These are phyloP conservation scores for Fusarium verrucosum DNA, from an alignment of 2,329 filamentous ascomycete genomes.

Conservation along the genomic window DNA sequence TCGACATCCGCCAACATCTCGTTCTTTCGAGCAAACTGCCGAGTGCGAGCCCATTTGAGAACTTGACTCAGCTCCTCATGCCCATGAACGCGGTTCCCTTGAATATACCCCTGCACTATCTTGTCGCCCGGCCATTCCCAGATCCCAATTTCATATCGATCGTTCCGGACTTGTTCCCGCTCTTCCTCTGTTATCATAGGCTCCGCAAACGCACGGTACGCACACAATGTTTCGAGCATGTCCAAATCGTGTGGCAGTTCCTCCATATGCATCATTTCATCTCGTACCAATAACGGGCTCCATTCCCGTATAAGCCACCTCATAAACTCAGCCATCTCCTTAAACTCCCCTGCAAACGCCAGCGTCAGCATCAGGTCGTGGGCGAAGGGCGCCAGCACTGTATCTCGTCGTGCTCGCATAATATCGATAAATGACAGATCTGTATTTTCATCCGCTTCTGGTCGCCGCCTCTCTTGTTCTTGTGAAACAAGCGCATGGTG, in stretches of 20 bases:
- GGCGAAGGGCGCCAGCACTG: slow-evolving; percentile 50
- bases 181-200: slow-evolving; percentile 50
- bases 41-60: slow-evolving; percentile 35
- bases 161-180: slow-evolving; percentile 46
- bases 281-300: slow-evolving; percentile 46
- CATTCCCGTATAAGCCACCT: slow-evolving; percentile 67
- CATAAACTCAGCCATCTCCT: slow-evolving; percentile 65
- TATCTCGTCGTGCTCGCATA: slow-evolving; percentile 48
- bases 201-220: slow-evolving; percentile 60
- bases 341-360: slow-evolving; percentile 66
- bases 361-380: slow-evolving; percentile 72
- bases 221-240: slow-evolving; percentile 54
- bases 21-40: slow-evolving; percentile 13
- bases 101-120: slow-evolving; percentile 49
- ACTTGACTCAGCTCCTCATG: slow-evolving; percentile 41
- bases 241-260: slow-evolving; percentile 48
- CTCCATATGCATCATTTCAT: slow-evolving; percentile 50
- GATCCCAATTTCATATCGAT: slow-evolving; percentile 40
- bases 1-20: slow-evolving; percentile 3
- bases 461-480: slow-evolving; percentile 37
- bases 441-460: slow-evolving; percentile 32
- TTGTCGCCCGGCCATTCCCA: slow-evolving; percentile 53
- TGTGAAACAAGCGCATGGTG: slow-evolving; percentile 41
- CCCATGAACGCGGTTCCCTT: slow-evolving; percentile 39
- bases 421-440: slow-evolving; percentile 47